phyloP scores from a whole-genome alignment of 2,329 filamentous ascomycete genomes.

The Sporothrix inflata region DNA sequence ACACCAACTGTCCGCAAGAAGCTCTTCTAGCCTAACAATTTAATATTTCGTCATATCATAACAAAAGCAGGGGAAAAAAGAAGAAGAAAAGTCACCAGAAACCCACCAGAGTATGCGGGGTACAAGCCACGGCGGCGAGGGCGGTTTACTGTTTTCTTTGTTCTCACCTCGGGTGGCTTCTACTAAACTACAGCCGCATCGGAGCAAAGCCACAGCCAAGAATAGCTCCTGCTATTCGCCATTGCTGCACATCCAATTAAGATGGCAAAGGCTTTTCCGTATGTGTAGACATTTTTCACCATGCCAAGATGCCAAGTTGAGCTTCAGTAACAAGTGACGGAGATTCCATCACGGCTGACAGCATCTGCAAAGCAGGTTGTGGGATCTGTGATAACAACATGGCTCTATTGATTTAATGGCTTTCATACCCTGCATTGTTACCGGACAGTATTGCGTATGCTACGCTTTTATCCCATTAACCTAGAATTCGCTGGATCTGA shows the following conservation, averaged over 20 bases:
- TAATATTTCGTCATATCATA: background rate
- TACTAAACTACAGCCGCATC: background rate
- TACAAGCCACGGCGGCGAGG: background rate
- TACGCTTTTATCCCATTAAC: background rate
- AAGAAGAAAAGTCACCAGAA: background rate
- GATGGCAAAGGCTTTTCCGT: too few species aligned
- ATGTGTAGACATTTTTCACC: background rate
- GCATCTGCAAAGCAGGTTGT: background rate
- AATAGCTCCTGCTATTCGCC: background rate
- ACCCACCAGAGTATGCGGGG: background rate
- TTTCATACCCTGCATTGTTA: background rate
- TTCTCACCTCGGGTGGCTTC: background rate
- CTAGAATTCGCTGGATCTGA: background rate
- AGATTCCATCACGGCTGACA: slow-evolving; percentile 11
- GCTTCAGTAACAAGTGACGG: background rate
- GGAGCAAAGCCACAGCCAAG: slow-evolving; percentile 11
- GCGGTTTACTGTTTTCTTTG: background rate
- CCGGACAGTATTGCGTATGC: background rate
- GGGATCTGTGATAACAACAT: background rate
- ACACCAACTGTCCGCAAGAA: background rate
- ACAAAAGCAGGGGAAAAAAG: background rate
- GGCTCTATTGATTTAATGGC: background rate
- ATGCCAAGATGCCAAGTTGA: background rate
- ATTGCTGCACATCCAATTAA: background rate
- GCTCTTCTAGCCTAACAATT: background rate